These are phyloP conservation scores for Trifolium fragiferum DNA, from an alignment of 306 rosid species.

Conservation along the genomic window DNA sequence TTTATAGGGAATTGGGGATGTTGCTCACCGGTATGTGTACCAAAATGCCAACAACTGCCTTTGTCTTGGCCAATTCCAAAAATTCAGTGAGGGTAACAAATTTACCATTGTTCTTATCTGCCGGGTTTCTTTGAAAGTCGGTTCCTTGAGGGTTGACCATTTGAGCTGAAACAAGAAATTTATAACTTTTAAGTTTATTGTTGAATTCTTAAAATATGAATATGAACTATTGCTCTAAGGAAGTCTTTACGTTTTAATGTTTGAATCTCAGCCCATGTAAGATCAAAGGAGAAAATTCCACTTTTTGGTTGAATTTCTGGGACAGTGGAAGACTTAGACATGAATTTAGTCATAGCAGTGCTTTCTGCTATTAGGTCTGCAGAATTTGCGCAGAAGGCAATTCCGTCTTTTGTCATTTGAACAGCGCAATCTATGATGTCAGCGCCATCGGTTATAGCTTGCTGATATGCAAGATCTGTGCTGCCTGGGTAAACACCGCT, in stretches of 20 bases:
- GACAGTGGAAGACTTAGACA: slow-evolving; percentile 50
- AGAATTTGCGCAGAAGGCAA: slow-evolving; percentile 66
- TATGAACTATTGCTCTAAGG: background rate
- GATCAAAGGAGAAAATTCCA: slow-evolving; percentile 88
- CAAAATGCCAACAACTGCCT: slow-evolving; percentile 70
- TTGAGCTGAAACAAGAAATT: slow-evolving; percentile 67
- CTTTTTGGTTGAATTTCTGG: slow-evolving; percentile 68
- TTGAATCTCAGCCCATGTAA: slow-evolving; percentile 83
- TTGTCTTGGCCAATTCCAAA: slow-evolving; percentile 81
- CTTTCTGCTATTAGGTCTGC: slow-evolving; percentile 60
- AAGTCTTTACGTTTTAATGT: slow-evolving; percentile 69
- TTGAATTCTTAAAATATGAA: slow-evolving; percentile 29
- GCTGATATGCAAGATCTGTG: slow-evolving; percentile 85
- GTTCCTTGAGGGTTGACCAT: slow-evolving; percentile 39
- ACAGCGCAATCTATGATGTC: slow-evolving; percentile 92
- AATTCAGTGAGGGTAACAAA: slow-evolving; percentile 67
- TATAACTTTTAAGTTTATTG: background rate
- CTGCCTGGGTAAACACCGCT: slow-evolving; percentile 81
- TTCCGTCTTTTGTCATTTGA: slow-evolving; percentile 86
- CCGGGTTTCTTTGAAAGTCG: slow-evolving; percentile 70
- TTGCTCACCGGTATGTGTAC: slow-evolving; percentile 60
- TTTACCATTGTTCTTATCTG: slow-evolving; percentile 66
- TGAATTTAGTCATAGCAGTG: slow-evolving; percentile 61
- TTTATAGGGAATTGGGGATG: background rate
- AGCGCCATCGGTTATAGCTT: slow-evolving; percentile 73